These are phyloP conservation scores for Myriosclerotinia curreyana DNA, from an alignment of 2,329 filamentous ascomycete genomes.

Conservation along the genomic window DNA sequence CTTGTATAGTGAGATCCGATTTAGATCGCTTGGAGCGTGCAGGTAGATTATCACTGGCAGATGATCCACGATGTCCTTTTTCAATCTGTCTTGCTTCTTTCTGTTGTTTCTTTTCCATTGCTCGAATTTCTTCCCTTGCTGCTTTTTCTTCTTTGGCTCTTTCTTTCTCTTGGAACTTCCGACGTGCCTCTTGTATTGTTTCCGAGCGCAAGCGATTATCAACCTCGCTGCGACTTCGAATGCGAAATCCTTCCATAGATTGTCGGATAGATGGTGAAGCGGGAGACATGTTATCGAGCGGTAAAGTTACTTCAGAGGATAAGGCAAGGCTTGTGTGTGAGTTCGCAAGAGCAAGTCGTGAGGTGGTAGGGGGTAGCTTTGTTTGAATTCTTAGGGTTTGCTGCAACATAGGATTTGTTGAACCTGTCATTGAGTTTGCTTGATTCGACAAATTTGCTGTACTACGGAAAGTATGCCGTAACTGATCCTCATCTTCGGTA, in stretches of 20 bases:
- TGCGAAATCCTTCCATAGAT: constrained; percentile 59
- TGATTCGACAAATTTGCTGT: constrained; percentile 33
- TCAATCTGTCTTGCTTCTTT: constrained; percentile 54
- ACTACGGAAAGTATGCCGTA: constrained; percentile 31
- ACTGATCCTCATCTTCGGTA: constrained; percentile 38
- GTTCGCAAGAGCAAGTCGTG: constrained; percentile 32
- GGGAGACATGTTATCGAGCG: constrained; percentile 31
- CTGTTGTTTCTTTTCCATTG: constrained; percentile 56
- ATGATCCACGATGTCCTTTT: constrained; percentile 39
- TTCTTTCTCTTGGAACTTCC: constrained; percentile 62
- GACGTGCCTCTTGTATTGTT: constrained; percentile 58
- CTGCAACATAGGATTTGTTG: constrained; percentile 27
- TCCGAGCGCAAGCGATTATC: constrained; percentile 54
- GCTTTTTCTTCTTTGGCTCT: constrained; percentile 60
- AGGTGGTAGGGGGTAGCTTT: constrained; percentile 30
- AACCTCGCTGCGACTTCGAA: constrained; percentile 59
- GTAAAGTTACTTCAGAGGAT: constrained; percentile 26
- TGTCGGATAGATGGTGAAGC: constrained; percentile 54
- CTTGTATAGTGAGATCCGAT: constrained; percentile 36
- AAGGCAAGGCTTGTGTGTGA: constrained; percentile 34
- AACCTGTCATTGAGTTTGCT: constrained; percentile 28
- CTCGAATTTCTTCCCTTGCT: constrained; percentile 56
- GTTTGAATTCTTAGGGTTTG: constrained; percentile 36
- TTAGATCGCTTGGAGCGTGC: constrained; percentile 44
- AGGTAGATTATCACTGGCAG: constrained; percentile 39